phyloP scores from a whole-genome alignment of 1,284 basidiomycete genomes.

The Cystobasidium sp. region DNA sequence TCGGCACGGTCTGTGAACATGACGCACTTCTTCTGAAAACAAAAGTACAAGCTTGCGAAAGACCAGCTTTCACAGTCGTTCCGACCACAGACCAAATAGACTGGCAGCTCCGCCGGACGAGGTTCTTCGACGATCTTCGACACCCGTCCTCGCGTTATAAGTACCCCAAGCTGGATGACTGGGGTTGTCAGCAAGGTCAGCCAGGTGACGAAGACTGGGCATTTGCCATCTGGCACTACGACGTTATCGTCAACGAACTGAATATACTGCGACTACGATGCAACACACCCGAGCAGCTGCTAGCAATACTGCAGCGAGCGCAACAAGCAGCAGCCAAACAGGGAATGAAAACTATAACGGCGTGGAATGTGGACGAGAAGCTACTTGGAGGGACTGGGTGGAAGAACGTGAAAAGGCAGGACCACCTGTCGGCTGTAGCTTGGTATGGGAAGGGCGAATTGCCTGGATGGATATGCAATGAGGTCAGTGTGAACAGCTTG shows the following conservation, averaged over 20 bases:
- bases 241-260: conserved; percentile 12
- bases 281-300: conserved; percentile 6
- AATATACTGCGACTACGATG: conserved; percentile 28
- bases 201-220: conserved; percentile 28
- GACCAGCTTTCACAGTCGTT: conserved; percentile 10
- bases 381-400: conserved; percentile 29
- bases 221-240: conserved; percentile 35
- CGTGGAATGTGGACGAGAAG: conserved; percentile 32
- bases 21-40: conserved; percentile 9
- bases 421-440: conserved; percentile 30
- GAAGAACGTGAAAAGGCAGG: conserved; percentile 19
- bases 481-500: conserved; percentile 2
- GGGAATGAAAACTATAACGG: conserved; percentile 21
- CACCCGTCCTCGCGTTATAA: background rate
- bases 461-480: conserved; percentile 31
- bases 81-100: conserved; percentile 16
- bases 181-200: conserved; percentile 8
- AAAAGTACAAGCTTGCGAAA: background rate
- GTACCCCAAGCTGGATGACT: background rate
- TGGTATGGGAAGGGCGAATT: conserved; percentile 37
- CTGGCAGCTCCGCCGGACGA: conserved; percentile 17
- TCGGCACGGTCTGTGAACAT: background rate
- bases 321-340: conserved; percentile 17
- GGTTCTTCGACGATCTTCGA: conserved; percentile 12
- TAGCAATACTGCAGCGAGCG: background rate